phyloP scores from a whole-genome alignment of 805 yeast species.

The Ogataea henricii region DNA sequence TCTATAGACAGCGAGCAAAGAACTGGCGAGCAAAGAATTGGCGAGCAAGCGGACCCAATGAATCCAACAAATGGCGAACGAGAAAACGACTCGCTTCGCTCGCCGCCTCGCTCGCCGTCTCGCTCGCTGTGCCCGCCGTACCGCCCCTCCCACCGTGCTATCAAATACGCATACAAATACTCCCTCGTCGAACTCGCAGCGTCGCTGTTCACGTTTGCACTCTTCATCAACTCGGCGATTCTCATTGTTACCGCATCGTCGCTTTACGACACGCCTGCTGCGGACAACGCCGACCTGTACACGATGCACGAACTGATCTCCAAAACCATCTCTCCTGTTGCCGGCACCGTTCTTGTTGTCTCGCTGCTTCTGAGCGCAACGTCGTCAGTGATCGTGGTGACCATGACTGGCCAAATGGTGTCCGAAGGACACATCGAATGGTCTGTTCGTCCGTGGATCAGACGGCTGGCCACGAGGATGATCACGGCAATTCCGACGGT shows the following conservation, averaged over 20 bases:
- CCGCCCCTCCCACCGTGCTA: constrained; percentile 67
- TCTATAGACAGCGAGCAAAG: too few species aligned
- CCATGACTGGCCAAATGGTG: constrained; percentile 88
- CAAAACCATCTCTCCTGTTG: constrained; percentile 61
- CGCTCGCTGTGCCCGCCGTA: constrained; percentile 45
- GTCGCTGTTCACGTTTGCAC: constrained; percentile 73
- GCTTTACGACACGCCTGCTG: constrained; percentile 60
- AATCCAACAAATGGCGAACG: too few species aligned
- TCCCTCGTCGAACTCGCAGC: constrained; percentile 66
- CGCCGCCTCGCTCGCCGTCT: too few species aligned
- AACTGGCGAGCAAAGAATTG: too few species aligned
- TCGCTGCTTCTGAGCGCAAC: constrained; percentile 80
- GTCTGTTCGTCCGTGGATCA: constrained; percentile 77
- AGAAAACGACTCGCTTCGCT: too few species aligned
- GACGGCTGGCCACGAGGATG: constrained; percentile 70
- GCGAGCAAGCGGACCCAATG: too few species aligned
- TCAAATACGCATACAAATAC: constrained; percentile 63
- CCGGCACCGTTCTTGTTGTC: constrained; percentile 79
- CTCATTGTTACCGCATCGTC: constrained; percentile 78
- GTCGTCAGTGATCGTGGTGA: constrained; percentile 85
- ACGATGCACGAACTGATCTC: constrained; percentile 65
- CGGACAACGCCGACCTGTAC: constrained; percentile 73
- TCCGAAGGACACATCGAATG: constrained; percentile 84
- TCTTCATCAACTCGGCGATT: constrained; percentile 82
- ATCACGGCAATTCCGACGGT: constrained; percentile 79